Base-by-base conservation (phyloP, 371 early-diverging fungal genomes). In the Haplosporangium sp. region DNA sequence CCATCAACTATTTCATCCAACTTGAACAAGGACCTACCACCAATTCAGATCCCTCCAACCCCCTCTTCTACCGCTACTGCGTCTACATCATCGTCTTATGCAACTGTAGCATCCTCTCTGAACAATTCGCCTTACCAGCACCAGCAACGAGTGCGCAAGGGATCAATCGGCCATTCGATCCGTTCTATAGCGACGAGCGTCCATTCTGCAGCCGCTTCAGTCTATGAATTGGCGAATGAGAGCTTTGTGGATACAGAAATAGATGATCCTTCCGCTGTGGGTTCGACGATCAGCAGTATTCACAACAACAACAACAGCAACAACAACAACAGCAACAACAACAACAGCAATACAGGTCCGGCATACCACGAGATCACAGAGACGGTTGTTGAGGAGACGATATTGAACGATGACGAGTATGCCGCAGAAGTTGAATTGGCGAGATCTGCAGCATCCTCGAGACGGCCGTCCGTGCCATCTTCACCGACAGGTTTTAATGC, bases 221-320 rank as follows among this genome's bases (percentile, higher is more conserved):
- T 79, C 45, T 79, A 79, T 48, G 79, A 79, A 40, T 56, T 79
- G 1, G 79, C 79, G 5, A 64, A 45, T n/a, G 79, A 79, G 20
- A 52, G 38, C 6, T 36, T 74, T 18, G 40, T n/a, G 6, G 69
- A 74, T 20, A 36, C 4, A 21, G 65, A 67, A 11, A 0, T 20
- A 23, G 62, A 55, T 36, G 65, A 43, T 21, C 64, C 55, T 29
- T 36, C 56, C 36, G 38, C 59, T 18, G 23, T 45, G 5, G 21
- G 43, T 4, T 29, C 29, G 29, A 29, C 29, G 29, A 1, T 29
- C 20, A 3, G 14, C 16, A 9, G 46, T 18, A 37, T 46, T 48
- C 13, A n/a, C 48, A 12, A 1, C 60, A 9, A 11, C 60, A 23
- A 40, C 42, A 4, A 23, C 54, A 2, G 43, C 43, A 23, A 21